Evolutionary conservation across 208 protist genomes (phyloP).

Genomic region (Balamuthia mandrillaris): DNA sequence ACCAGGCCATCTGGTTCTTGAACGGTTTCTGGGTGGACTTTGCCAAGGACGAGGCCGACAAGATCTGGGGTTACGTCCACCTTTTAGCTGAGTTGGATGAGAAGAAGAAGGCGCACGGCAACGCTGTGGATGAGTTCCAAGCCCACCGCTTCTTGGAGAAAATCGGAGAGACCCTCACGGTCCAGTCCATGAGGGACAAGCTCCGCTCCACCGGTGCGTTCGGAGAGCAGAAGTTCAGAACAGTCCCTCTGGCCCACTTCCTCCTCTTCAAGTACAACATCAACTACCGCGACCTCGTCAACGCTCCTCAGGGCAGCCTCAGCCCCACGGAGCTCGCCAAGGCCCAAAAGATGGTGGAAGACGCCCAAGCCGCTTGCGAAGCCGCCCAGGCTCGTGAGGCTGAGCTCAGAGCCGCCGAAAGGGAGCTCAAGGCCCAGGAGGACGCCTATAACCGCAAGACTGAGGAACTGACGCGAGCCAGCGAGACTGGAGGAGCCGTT

Average conservation of each 20-base stretch:
- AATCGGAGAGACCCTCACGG: slow-evolving; percentile 9
- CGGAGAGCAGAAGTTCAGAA: background rate
- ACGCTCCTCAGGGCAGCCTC: slow-evolving; percentile 12
- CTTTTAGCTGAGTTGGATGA: slow-evolving; percentile 2
- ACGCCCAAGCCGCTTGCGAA: background rate
- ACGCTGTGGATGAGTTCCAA: background rate
- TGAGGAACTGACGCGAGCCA: slow-evolving; percentile 15
- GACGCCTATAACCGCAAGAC: background rate
- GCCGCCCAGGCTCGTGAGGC: background rate
- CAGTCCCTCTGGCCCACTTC: slow-evolving; percentile 10
- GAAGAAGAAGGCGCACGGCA: slow-evolving; percentile 26
- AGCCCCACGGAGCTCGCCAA: background rate
- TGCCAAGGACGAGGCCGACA: slow-evolving; percentile 9
- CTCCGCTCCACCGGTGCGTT: background rate
- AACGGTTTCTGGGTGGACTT: background rate
- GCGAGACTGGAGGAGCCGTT: background rate
- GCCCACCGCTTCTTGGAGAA: background rate
- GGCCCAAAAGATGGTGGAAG: background rate
- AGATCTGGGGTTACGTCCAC: slow-evolving; percentile 36
- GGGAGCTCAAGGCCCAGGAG: background rate
- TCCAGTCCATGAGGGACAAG: background rate
- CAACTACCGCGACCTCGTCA: background rate
- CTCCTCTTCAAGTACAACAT: slow-evolving; percentile 44
- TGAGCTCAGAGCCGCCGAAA: background rate
- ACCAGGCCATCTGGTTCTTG: slow-evolving; percentile 6